Evolutionary conservation across 1,139 yeast species (phyloP), one percentile per base, ranked within the genome.

Genomic region (Lodderomyces beijingensis): DNA sequence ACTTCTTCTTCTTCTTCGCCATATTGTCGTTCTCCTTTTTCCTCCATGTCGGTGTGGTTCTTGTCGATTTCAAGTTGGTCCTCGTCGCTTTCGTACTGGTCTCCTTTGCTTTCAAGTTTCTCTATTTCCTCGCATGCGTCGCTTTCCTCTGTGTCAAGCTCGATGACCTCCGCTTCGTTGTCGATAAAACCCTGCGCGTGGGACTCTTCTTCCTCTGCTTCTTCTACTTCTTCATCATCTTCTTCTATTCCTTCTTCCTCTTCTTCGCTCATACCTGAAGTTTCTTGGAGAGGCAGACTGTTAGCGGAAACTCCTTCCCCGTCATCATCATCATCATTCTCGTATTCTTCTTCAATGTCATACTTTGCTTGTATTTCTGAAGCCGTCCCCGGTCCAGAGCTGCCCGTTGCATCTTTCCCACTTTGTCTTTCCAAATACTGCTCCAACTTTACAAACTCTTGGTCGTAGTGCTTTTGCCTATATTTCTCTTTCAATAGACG

Each of bases 381-480:
- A 24, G 26, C 12, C 8, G 11, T 24, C 12, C 8, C 12, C 26
- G 11, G 26, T n/a, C n/a, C n/a, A n/a, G 11, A 8, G n/a, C 12
- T 8, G 26, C n/a, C 7, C 21, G 14, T 19, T 18, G 14, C 27
- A 16, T 10, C 15, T 4, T 35, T 27, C 25, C 22, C 31, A 15
- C 25, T 32, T 22, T 35, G 33, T 26, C 34, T 22, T n/a, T 59
- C 62, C 8, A 38, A 25, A 14, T 32, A 16, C 8, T 47, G 39
- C 8, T 61, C 70, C 33, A 72, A 55, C 39, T 54, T 58, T 19
- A 55, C 60, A 39, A 72, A 71, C 10, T 65, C 60, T 3, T 63
- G 67, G 34, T 67, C 70, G 36, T 60, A 62, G 5, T 59, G 47
- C 34, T 55, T 54, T 3, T 44, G 39, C 23, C 51, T 49, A 31